phyloP scores from a whole-genome alignment of 2,329 filamentous ascomycete species.

The Colletotrichum orbiculare region DNA sequence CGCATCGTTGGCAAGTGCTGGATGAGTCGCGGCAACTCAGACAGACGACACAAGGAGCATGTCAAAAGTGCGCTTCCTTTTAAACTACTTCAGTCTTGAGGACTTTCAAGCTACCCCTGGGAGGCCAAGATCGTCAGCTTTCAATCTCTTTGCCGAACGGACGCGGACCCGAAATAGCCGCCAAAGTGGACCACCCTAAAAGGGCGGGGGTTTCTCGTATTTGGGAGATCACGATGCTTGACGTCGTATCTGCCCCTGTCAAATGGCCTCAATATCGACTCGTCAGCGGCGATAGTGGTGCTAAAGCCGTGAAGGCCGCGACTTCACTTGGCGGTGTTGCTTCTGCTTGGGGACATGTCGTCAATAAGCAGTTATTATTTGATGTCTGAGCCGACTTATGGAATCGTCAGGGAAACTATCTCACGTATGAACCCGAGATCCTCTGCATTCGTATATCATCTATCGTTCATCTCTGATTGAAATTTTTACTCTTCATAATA shows the following conservation, averaged over 20 bases:
- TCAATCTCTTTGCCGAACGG: background rate
- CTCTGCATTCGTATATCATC: no score
- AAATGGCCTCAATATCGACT: slow-evolving; percentile 12
- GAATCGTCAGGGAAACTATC: no score
- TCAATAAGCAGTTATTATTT: background rate
- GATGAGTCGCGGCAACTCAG: background rate
- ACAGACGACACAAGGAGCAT: background rate
- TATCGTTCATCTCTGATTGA: no score
- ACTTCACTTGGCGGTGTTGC: background rate
- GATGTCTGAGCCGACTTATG: background rate
- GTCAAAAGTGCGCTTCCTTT: no score
- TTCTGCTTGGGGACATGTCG: background rate
- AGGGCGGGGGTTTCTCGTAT: slow-evolving; percentile 1
- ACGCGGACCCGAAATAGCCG: background rate
- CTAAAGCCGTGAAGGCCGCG: background rate
- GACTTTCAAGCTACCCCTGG: no score
- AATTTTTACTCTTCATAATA: no score
- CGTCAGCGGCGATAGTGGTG: background rate
- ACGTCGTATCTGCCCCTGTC: background rate
- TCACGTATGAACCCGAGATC: no score
- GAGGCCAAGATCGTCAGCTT: background rate
- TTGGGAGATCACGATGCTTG: slow-evolving; percentile 6
- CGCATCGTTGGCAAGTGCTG: slow-evolving; percentile 1
- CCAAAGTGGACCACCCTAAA: background rate
- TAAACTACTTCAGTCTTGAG: background rate